A percentile compares a stretch with the other conserved stretches of the same genome.
phyloP scores from a whole-genome alignment of 129 eudicot species.

The Flaveria bidentis region DNA sequence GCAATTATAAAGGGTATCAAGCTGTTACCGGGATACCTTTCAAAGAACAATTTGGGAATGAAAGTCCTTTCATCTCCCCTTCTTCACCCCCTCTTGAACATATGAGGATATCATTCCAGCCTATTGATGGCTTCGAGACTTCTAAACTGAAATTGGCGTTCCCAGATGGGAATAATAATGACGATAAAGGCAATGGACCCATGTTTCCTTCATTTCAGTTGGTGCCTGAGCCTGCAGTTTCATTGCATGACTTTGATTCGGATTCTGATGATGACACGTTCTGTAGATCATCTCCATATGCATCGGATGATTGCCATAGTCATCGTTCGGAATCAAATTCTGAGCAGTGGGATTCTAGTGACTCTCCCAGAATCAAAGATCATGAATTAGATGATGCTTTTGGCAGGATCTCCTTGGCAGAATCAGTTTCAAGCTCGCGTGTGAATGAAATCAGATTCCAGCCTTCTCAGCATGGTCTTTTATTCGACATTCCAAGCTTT shows the following conservation, averaged over 20 bases:
- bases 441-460: constrained; percentile 41
- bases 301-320: constrained; percentile 66
- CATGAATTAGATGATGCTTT: constrained; percentile 61
- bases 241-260: constrained; percentile 61
- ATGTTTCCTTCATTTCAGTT: constrained; percentile 88
- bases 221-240: constrained; percentile 63
- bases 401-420: constrained; percentile 60
- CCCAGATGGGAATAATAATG: constrained; percentile 54
- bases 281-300: constrained; percentile 74
- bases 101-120: constrained; percentile 93
- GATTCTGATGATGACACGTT: constrained; percentile 68
- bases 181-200: constrained; percentile 47
- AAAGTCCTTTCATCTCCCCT: constrained; percentile 43
- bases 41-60: constrained; percentile 46
- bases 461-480: constrained; percentile 44
- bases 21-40: constrained; percentile 43
- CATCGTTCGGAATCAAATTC: constrained; percentile 75
- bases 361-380: constrained; percentile 55
- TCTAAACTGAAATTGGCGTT: constrained; percentile 66
- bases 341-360: constrained; percentile 78
- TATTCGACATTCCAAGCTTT: constrained; percentile 57
- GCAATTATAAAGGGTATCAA: constrained; percentile 22
- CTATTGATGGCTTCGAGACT: constrained; percentile 65
- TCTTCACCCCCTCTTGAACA: constrained; percentile 92
- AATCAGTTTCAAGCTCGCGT: constrained; percentile 63